Base-by-base conservation (phyloP, 305 asterid genomes). In the Fraxinus albicans region DNA sequence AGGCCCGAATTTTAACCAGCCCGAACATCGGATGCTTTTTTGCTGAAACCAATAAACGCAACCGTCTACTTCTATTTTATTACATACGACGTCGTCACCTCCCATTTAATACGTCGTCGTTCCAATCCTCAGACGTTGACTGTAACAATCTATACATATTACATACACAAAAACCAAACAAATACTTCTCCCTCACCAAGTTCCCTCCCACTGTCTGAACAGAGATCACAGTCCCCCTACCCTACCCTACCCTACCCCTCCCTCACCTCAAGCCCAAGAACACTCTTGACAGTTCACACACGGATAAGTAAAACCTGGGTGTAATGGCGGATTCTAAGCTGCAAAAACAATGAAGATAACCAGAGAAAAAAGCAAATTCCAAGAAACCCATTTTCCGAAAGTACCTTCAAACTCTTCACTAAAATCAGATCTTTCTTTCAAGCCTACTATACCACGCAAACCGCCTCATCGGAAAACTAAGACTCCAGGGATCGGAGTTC, bases 311-410 rank as follows among this genome's bases (percentile, higher is more conserved):
- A 35, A 75, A 38, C 38, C 7, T 75, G 70, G 21, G 27, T 55
- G 82, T 80, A 83, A 90, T 90, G 93, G 88, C 84, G 77, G 86
- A 86, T 86, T 87, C 89, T 72, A 58, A 65, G 15, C 58, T 12
- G 19, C n/a, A n/a, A 17, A 82, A 82, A 82, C 36, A 58, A 91
- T 91, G 95, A 91, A 88, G 87, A 85, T 89, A 25, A 89, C 92
- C 73, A 83, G 50, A 9, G 80, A 84, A 23, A 86, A 78, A 53
- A 27, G 81, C 29, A 88, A 84, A 42, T 80, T 86, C 74, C 83
- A 55, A 29, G 73, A 83, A 6, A 77, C 82, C 72, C 47, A 47
- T 23, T 82, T 81, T 27, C 73, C 79, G n/a, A 84, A 74, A 77
- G 38, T 35, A 60, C 29, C 69, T 36, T 35, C 19, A 2, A 76